A percentile compares a stretch with the other conserved stretches of the same genome.
Evolutionary conservation across 1,139 yeast genomes (phyloP).

Genomic region (Candida tropicalis): DNA sequence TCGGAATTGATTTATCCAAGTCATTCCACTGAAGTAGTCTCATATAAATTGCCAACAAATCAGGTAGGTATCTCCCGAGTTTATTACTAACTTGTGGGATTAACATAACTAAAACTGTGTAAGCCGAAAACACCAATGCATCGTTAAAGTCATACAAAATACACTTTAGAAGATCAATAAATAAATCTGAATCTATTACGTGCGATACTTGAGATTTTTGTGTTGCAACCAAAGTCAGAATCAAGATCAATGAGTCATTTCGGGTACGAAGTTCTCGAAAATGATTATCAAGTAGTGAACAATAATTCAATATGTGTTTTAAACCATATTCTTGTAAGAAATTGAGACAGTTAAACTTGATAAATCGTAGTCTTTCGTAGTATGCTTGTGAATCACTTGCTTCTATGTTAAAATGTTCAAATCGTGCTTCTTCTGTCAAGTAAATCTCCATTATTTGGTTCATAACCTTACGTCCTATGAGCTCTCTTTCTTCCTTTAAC

Average conservation of each 20-base stretch:
- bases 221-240: conserved; percentile 29
- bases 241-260: conserved; percentile 36
- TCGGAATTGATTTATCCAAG: conserved; percentile 15
- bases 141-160: conserved; percentile 49
- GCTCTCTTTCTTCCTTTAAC: conserved; percentile 24
- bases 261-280: conserved; percentile 34
- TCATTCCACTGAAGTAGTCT: conserved; percentile 41
- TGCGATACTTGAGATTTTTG: conserved; percentile 34
- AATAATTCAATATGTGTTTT: conserved; percentile 33
- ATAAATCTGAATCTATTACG: conserved; percentile 40
- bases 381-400: conserved; percentile 33
- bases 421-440: conserved; percentile 21
- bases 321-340: conserved; percentile 45
- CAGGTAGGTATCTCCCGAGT: conserved; percentile 39
- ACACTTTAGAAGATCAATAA: conserved; percentile 43
- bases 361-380: conserved; percentile 53
- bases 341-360: conserved; percentile 43
- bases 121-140: conserved; percentile 41
- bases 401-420: conserved; percentile 23
- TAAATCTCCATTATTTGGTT: conserved; percentile 33
- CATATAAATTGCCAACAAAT: conserved; percentile 48
- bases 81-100: conserved; percentile 53
- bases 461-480: conserved; percentile 29
- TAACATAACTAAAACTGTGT: conserved; percentile 52
- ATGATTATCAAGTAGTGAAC: conserved; percentile 34